Conservation (phyloP, 495 filamentous ascomycete genomes). For the Haplographium delicatum region DNA sequence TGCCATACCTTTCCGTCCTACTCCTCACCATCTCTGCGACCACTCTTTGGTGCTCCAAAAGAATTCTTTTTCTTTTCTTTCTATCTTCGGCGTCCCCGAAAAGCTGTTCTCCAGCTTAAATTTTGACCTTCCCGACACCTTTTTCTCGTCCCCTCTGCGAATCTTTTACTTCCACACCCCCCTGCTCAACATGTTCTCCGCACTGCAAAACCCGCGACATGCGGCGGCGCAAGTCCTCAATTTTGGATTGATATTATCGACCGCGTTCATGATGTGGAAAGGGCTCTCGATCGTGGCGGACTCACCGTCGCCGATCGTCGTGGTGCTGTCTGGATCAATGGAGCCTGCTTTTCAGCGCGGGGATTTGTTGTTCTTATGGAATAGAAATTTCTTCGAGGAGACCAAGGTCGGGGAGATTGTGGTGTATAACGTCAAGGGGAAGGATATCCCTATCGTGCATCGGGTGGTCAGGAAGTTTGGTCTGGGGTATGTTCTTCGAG, state of each 20-base stretch:
- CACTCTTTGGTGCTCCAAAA: not conserved
- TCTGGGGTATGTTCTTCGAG: slow-evolving; percentile 47
- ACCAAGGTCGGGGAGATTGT: slow-evolving; percentile 83
- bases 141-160: slow-evolving; percentile 4
- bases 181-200: slow-evolving; percentile 78
- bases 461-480: slow-evolving; percentile 72
- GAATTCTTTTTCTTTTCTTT: too few species aligned
- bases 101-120: not conserved
- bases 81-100: too few species aligned
- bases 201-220: slow-evolving; percentile 72
- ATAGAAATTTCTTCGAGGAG: slow-evolving; percentile 63
- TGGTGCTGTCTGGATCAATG: slow-evolving; percentile 92
- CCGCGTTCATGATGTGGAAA: slow-evolving; percentile 99
- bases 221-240: slow-evolving; percentile 86
- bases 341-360: slow-evolving; percentile 96
- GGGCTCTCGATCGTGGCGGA: slow-evolving; percentile 80
- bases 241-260: slow-evolving; percentile 90
- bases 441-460: slow-evolving; percentile 94
- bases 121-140: not conserved
- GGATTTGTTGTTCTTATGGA: slow-evolving; percentile 92
- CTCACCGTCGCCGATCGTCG: slow-evolving; percentile 89
- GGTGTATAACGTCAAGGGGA: slow-evolving; percentile 88
- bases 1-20: not conserved
- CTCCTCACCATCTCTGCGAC: not conserved
- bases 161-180: too few species aligned